A percentile compares a stretch with the other conserved stretches of the same genome.
phyloP scores from a whole-genome alignment of 352 stramenopile species.

The Phytophthora citrophthora region DNA sequence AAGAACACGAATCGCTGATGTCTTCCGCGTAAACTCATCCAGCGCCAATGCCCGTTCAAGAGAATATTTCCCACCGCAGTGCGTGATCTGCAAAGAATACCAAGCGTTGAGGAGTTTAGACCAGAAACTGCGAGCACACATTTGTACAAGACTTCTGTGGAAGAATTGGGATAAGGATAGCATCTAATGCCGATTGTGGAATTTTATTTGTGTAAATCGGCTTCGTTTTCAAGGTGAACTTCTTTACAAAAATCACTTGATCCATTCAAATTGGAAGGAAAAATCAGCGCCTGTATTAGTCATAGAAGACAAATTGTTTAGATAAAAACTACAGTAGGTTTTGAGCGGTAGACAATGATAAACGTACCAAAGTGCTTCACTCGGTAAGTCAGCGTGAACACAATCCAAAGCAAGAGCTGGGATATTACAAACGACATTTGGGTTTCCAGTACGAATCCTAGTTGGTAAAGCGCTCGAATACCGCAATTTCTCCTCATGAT shows the following conservation, averaged over 20 bases:
- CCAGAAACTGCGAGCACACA: neutral
- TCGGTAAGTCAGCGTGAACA: slow-evolving; percentile 8
- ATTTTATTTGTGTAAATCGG: too few relatives aligned
- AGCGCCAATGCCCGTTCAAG: neutral
- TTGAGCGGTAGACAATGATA: neutral
- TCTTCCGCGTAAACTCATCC: neutral
- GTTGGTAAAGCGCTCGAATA: slow-evolving; percentile 23
- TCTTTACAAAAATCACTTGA: neutral
- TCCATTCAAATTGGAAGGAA: neutral
- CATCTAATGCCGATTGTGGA: too few relatives aligned
- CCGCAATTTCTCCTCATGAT: slow-evolving; percentile 22
- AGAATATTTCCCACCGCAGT: neutral
- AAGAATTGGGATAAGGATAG: too few relatives aligned
- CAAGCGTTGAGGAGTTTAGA: neutral
- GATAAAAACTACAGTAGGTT: neutral
- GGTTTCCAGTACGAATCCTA: slow-evolving; percentile 35
- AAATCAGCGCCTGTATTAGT: neutral
- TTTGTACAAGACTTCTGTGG: too few relatives aligned
- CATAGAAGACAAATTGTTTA: neutral
- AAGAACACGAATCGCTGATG: neutral
- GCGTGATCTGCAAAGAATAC: neutral
- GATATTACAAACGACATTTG: slow-evolving; percentile 14
- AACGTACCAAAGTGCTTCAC: slow-evolving; percentile 17
- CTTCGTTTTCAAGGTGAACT: too few relatives aligned
- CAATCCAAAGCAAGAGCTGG: slow-evolving; percentile 27